Base-by-base conservation (phyloP, 257 asterid species). In the Pogostemon cablin region DNA sequence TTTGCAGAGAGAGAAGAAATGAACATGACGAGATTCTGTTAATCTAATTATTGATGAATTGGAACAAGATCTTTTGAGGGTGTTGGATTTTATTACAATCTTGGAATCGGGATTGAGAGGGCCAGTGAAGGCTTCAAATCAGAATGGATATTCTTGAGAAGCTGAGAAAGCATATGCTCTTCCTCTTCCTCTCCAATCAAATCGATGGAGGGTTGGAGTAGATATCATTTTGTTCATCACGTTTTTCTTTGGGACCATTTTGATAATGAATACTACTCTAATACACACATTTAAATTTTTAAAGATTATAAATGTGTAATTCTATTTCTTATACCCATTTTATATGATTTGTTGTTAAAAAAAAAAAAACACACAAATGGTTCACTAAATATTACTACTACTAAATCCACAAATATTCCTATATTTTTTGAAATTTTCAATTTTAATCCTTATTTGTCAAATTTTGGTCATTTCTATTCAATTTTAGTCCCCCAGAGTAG, bases 1-100 rank as follows among this genome's bases (percentile, higher is more conserved):
- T 73, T 80, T 66, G 75, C 64, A 75, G 83, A 83, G 74, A 87
- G 78, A 81, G 87, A 82, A 74, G 81, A 68, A 75, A 79, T 65
- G 81, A 82, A 39, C 90, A 71, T 76, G 69, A 85, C 32, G 32
- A 25, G 32, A 25, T 25, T 25, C 32, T 25, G 32, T 25, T 25
- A 25, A 25, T 25, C 32, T 25, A 25, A 25, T 25, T 25, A 25
- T 25, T 85, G 79, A 69, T 77, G 43, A 20, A 6, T 54, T 35
- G 57, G 40, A 66, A 43, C 32, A 17, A 34, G 32, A 15, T 43
- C 43, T 10, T 56, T 50, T 3, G 44, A 9, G 50, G 59, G 72
- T 59, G 46, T 7, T 67, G 12, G 5, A 35, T 17, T 38, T 7
- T 50, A 39, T 9, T 25, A 25, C 32, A 25, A 25, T 25, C 32